Percentiles rank a stretch among this genome's conserved stretches.
Evolutionary conservation across 805 yeast species (phyloP).

Genomic region (Candida sanyiensis): DNA sequence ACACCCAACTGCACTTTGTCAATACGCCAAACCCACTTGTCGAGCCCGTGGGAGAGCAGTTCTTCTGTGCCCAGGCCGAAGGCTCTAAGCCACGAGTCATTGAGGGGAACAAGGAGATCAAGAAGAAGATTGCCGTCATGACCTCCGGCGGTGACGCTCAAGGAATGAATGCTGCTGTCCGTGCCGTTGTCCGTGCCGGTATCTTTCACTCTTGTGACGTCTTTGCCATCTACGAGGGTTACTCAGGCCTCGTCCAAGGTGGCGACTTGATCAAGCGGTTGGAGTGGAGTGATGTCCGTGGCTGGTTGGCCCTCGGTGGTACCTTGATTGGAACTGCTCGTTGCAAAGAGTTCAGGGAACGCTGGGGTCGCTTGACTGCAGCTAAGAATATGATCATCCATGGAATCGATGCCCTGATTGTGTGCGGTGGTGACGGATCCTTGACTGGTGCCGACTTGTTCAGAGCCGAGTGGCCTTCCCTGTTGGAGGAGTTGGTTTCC

Average conservation of each 20-base stretch:
- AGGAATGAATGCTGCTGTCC: slow-evolving; percentile 95
- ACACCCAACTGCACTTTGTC: slow-evolving; percentile 41
- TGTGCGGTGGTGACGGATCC: slow-evolving; percentile 99
- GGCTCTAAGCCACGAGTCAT: slow-evolving; percentile 1
- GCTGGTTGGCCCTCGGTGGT: slow-evolving; percentile 90
- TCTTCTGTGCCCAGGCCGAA: slow-evolving; percentile 14
- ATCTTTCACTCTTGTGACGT: slow-evolving; percentile 84
- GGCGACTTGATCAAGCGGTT: slow-evolving; percentile 72
- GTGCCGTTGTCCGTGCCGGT: slow-evolving; percentile 93
- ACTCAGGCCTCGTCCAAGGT: slow-evolving; percentile 86
- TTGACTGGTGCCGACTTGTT: slow-evolving; percentile 95
- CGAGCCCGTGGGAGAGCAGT: slow-evolving; percentile 10
- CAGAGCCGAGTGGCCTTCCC: slow-evolving; percentile 90
- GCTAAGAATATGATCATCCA: slow-evolving; percentile 77
- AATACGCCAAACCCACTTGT: slow-evolving; percentile 22
- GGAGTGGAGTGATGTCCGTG: slow-evolving; percentile 93
- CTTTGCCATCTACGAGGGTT: slow-evolving; percentile 89
- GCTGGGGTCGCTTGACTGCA: slow-evolving; percentile 77
- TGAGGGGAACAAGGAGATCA: too few relatives aligned
- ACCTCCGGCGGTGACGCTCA: slow-evolving; percentile 99
- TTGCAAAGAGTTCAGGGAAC: slow-evolving; percentile 77
- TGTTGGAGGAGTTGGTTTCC: slow-evolving; percentile 63
- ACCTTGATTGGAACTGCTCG: slow-evolving; percentile 96
- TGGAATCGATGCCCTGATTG: slow-evolving; percentile 93
- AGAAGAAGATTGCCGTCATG: slow-evolving; percentile 79